Base-by-base conservation (phyloP, 352 stramenopile genomes). In the Saprolegnia parasitica region DNA sequence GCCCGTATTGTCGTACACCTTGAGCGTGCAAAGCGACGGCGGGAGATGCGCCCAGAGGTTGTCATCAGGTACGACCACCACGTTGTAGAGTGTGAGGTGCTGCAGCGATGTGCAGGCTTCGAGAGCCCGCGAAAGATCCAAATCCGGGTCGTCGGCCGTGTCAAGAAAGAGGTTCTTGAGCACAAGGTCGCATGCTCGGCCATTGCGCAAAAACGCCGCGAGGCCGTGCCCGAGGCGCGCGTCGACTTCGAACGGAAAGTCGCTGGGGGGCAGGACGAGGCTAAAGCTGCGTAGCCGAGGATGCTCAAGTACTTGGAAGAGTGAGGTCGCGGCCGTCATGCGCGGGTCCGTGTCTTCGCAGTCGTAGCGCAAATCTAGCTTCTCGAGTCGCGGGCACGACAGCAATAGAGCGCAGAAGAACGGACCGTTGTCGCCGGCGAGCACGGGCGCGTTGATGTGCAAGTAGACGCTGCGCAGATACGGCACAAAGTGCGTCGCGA, bases 301-400 rank as follows among this genome's bases (percentile, higher is more conserved):
- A 24, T 60, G 52, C 20, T 3, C 52, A 24, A 60, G 52, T 15
- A 60, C 52, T 16, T 60, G 11, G 3, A 42, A 24, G 13, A 60
- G n/a, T 1, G 52, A 9, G 13, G 8, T 18, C 11, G 20, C 24
- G 24, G n/a, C 11, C 35, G 52, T 40, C n/a, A 29, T 29, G 24
- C n/a, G 24, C 13, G 52, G 16, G 24, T 42, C 20, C 20, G 16
- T n/a, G 13, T 60, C 52, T 16, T 60, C 24, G 42, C 18, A 11
- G 52, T 60, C 52, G 20, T 60, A 60, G 24, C 52, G 52, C 35
- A 60, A 11, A 18, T 60, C 52, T 2, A 60, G 24, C 35, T 60
- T 60, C 13, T 15, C 24, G 11, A 60, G n/a, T 60, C 20, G 24
- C 8, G 52, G 24, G 9, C 52, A 60, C 24, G 52, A 60, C 20